Evolutionary conservation across 352 stramenopile species (phyloP).

Genomic region (Phytophthora capsici): DNA sequence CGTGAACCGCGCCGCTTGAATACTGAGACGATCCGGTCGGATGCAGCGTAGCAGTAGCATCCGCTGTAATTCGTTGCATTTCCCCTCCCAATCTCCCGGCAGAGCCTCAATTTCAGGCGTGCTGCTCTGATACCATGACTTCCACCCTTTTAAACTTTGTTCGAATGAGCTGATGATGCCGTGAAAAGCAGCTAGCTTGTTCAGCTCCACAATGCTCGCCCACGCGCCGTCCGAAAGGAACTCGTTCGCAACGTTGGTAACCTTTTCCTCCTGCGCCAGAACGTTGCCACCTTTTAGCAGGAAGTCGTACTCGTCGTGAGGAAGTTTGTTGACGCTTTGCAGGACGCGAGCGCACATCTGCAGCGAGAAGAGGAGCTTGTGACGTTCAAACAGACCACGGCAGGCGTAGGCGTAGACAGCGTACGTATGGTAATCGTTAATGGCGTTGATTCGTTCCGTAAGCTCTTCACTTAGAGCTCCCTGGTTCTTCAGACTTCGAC

Average conservation of each 20-base stretch:
- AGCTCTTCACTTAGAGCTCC: constrained; percentile 84
- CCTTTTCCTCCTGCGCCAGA: constrained; percentile 64
- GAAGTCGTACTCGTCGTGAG: constrained; percentile 94
- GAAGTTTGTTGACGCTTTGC: constrained; percentile 91
- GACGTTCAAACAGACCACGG: constrained; percentile 94
- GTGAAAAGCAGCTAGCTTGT: constrained; percentile 89
- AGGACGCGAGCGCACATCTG: constrained; percentile 95
- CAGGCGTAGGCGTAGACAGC: constrained; percentile 96
- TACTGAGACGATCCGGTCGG: constrained; percentile 92
- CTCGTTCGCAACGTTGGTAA: constrained; percentile 87
- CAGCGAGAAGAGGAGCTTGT: constrained; percentile 97
- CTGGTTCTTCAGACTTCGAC: constrained; percentile 81
- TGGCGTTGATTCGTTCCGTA: constrained; percentile 89
- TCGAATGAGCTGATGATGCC: constrained; percentile 93
- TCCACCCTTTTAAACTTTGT: constrained; percentile 82
- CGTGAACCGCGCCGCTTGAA: constrained; percentile 93
- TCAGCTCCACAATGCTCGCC: constrained; percentile 93
- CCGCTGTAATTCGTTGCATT: constrained; percentile 93
- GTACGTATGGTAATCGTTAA: constrained; percentile 97
- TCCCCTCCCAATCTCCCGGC: constrained; percentile 93
- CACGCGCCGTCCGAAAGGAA: constrained; percentile 88
- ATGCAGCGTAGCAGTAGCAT: constrained; percentile 94
- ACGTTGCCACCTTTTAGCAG: constrained; percentile 91
- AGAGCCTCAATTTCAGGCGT: constrained; percentile 92
- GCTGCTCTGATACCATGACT: constrained; percentile 83